Percentiles rank a stretch among this genome's conserved stretches.
Evolutionary conservation across 495 filamentous ascomycete genomes (phyloP).

Genomic region (Penicillium chermesinum): DNA sequence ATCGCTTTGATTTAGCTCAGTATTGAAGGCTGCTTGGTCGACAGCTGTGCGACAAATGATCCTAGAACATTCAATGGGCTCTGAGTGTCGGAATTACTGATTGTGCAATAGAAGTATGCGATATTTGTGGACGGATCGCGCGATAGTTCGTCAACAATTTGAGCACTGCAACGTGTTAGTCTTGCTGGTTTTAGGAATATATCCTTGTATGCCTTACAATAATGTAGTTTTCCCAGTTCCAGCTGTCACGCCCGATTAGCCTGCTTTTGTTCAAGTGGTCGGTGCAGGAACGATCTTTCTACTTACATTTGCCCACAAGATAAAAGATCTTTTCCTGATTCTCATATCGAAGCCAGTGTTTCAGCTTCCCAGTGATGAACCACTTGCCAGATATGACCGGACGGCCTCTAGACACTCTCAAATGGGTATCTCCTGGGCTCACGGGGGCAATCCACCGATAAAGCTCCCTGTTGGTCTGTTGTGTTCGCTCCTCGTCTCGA

Average conservation of each 20-base stretch:
- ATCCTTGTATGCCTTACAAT: conserved; percentile 12
- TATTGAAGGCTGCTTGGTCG: conserved; percentile 8
- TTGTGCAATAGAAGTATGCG: conserved; percentile 23
- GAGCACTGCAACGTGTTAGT: conserved; percentile 10
- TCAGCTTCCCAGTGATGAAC: conserved; percentile 15
- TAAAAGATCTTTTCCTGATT: conserved; percentile 4
- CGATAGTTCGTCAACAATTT: conserved; percentile 14
- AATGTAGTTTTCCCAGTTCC: conserved; percentile 22
- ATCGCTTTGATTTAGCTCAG: conserved; percentile 9
- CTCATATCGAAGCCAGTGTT: conserved; percentile 5
- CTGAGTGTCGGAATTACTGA: conserved; percentile 18
- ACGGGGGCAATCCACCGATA: conserved; percentile 22
- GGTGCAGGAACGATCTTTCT: too few species aligned
- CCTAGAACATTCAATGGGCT: conserved; percentile 13
- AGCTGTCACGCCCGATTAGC: too few species aligned
- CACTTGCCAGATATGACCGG: conserved; percentile 9
- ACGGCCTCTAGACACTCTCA: conserved; percentile 11
- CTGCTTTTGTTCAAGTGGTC: too few species aligned
- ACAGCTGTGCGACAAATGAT: conserved; percentile 19
- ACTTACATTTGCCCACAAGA: conserved; percentile 22
- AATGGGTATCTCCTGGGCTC: conserved; percentile 13
- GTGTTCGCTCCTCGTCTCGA: conserved; percentile 11
- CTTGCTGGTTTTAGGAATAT: background rate
- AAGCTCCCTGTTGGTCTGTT: conserved; percentile 7
- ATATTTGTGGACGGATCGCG: conserved; percentile 2